Evolutionary conservation across 805 yeast genomes (phyloP), one percentile per base, ranked within the genome.

Genomic region (Brettanomyces nanus): DNA sequence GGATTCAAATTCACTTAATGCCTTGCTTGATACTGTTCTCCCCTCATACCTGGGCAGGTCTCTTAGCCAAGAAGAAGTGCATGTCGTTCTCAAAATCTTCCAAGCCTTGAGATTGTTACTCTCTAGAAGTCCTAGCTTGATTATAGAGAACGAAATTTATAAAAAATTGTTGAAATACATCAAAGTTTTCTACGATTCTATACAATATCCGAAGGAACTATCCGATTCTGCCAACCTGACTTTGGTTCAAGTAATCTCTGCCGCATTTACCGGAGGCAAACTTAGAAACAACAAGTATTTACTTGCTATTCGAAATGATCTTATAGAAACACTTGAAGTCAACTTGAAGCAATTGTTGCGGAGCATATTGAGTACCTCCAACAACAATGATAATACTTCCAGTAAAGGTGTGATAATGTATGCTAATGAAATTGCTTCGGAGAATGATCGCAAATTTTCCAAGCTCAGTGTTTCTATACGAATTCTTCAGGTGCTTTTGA

Each of bases 1-100:
- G 25, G 60, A 57, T 33, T 42, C 53, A 13, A 47, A 51, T 29
- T 58, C 64, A 11, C 42, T 58, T 11, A 49, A 52, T 34, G 55
- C 61, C 5, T 42, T 59, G 13, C 32, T 59, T 6, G 41, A 42
- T 17, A 51, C 49, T 13, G 63, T 60, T 5, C 37, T 60, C 25
- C 54, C 60, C 0, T 51, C 52, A 1, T 57, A 53, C 28, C 29
- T 49, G 1, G 38, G 45, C 9, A 42, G 43, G 22, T 19, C 25
- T 3, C 37, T 45, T 10, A 33, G 38, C 22, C 37, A 19, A 5
- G 46, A 46, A 11, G 54, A 53, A 36, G 37, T 31, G 10, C 30
- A 37, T 11, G 49, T 52, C 10, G 47, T 49, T 2, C 19, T 44
- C 25, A 59, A 59, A 39, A 56, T 59, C 6, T 57, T 59, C 39